Evolutionary conservation across 768 basidiomycete species (phyloP).

Genomic region (Suillus americanus): DNA sequence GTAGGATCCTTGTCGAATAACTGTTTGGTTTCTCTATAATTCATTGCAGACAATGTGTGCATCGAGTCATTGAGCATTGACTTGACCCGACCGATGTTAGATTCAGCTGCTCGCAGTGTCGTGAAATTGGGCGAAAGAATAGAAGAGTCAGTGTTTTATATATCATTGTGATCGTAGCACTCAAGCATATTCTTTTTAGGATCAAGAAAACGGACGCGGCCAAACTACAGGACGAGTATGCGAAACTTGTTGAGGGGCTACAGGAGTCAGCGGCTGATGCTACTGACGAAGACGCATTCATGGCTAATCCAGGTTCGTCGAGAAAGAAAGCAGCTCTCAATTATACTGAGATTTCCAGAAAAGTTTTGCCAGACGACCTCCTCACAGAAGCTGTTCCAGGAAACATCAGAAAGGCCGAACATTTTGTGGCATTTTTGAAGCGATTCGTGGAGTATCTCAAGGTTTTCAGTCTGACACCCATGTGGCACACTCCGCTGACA

Average conservation of each 20-base stretch:
- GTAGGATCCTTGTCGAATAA: conserved; percentile 37
- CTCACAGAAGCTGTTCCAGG: conserved; percentile 95
- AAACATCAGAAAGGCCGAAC: conserved; percentile 97
- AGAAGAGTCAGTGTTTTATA: conserved; percentile 69
- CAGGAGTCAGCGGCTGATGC: conserved; percentile 68
- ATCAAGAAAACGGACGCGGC: conserved; percentile 92
- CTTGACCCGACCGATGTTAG: conserved; percentile 95
- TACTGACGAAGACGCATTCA: conserved; percentile 74
- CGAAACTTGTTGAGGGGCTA: conserved; percentile 90
- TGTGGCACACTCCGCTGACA: conserved; percentile 12
- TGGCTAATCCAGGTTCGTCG: conserved; percentile 83
- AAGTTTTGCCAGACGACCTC: conserved; percentile 92
- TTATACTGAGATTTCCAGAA: conserved; percentile 7
- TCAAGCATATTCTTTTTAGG: conserved; percentile 40
- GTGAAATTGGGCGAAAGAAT: conserved; percentile 86
- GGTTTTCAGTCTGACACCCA: conserved; percentile 40
- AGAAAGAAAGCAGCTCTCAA: neutral
- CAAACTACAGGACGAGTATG: conserved; percentile 95
- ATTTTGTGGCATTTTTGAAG: conserved; percentile 97
- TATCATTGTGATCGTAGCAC: neutral
- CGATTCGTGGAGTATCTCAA: conserved; percentile 99
- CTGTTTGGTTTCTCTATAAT: conserved; percentile 5
- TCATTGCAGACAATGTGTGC: conserved; percentile 85
- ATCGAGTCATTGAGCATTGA: conserved; percentile 98
- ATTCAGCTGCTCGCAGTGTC: conserved; percentile 89